Conservation (phyloP, 768 basidiomycete genomes). For the Tremella mesenterica region DNA sequence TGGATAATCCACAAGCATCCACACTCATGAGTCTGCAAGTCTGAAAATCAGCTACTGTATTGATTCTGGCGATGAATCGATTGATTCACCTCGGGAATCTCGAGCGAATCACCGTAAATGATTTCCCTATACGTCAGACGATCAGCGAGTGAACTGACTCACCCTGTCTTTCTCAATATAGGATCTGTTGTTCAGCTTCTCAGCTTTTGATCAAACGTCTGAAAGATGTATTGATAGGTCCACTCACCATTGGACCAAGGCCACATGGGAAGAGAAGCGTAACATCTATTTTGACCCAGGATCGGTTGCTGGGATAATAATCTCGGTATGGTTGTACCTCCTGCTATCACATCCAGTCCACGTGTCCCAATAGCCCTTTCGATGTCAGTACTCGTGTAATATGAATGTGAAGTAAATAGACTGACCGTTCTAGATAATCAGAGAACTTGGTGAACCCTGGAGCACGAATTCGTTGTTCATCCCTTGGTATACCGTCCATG, state of each 20-base stretch:
- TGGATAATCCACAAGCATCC: neutral
- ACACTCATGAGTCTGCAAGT: neutral
- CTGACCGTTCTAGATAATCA: conserved; percentile 8
- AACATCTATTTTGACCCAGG: neutral
- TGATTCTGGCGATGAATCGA: neutral
- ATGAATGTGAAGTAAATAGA: neutral
- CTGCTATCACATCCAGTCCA: conserved; percentile 7
- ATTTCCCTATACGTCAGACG: neutral
- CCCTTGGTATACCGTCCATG: conserved; percentile 4
- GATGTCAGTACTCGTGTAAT: neutral
- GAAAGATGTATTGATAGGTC: conserved; percentile 1
- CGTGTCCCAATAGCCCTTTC: neutral
- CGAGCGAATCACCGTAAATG: neutral
- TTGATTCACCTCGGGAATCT: neutral
- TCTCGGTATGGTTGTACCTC: neutral
- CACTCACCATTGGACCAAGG: conserved; percentile 16
- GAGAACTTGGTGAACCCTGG: conserved; percentile 6
- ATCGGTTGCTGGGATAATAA: conserved; percentile 2
- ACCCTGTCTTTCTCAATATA: neutral
- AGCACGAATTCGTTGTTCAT: conserved; percentile 2
- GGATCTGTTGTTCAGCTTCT: neutral
- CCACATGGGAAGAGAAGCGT: conserved; percentile 11
- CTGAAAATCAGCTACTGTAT: neutral
- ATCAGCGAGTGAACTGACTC: neutral
- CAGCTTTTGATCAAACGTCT: too few relatives aligned